These are phyloP conservation scores for Clavaria fumosa DNA, from an alignment of 768 basidiomycete species.

Conservation along the genomic window DNA sequence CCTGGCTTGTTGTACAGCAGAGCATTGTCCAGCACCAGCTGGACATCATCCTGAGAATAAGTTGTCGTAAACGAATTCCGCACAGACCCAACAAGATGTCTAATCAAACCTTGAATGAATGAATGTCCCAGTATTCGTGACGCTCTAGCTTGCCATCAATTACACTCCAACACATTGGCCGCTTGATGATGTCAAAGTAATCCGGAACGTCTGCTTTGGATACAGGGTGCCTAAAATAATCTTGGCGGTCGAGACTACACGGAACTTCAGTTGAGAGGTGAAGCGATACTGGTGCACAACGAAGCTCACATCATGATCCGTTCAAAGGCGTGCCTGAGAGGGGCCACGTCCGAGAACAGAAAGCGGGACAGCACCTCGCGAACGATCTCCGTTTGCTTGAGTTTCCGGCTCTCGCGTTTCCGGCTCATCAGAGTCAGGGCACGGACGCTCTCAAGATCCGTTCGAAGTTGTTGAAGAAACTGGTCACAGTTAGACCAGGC, in stretches of 20 bases:
- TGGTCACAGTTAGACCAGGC: slow-evolving; percentile 10
- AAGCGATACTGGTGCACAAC: neutral
- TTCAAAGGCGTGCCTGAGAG: slow-evolving; percentile 50
- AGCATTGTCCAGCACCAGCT: slow-evolving; percentile 76
- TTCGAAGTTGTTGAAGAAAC: slow-evolving; percentile 47
- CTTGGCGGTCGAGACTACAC: slow-evolving; percentile 51
- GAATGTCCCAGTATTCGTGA: slow-evolving; percentile 68
- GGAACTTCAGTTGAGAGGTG: slow-evolving; percentile 5
- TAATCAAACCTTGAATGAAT: slow-evolving; percentile 42
- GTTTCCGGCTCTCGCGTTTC: slow-evolving; percentile 73
- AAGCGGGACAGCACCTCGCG: slow-evolving; percentile 45
- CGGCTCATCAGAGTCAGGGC: slow-evolving; percentile 49
- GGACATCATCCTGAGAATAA: slow-evolving; percentile 52
- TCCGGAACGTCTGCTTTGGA: slow-evolving; percentile 68
- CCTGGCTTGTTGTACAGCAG: slow-evolving; percentile 70
- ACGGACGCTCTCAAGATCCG: slow-evolving; percentile 63
- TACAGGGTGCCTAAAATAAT: slow-evolving; percentile 74
- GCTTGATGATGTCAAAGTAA: slow-evolving; percentile 74
- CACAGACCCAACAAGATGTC: neutral
- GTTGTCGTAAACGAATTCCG: neutral
- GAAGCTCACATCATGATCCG: slow-evolving; percentile 49
- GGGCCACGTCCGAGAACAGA: slow-evolving; percentile 51
- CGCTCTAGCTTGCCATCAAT: slow-evolving; percentile 74
- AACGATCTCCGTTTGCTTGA: slow-evolving; percentile 48
- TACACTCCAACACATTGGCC: slow-evolving; percentile 78